Base-by-base conservation (phyloP, 257 asterid species). In the Datura wrightii region DNA sequence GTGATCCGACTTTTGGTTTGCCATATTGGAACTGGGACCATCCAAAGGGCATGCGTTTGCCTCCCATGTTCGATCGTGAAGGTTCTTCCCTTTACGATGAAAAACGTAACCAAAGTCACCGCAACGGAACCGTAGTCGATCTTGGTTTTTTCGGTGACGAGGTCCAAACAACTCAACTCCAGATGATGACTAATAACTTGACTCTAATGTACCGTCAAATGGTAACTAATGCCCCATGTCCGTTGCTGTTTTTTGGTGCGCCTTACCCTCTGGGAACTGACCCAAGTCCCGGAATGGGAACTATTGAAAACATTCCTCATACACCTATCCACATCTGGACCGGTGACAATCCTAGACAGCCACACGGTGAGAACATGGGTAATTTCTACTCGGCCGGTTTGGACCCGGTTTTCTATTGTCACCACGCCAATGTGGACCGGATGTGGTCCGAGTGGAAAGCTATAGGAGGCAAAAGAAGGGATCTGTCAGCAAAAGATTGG, bases 21-120 rank as follows among this genome's bases (percentile, higher is more conserved):
- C 88, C 88, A 54, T 86, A 34, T 13, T 86, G 88, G 88, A 87
- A 87, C 14, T 87, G 89, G 89, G 89, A 84, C 65, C 58, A 65
- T 37, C 58, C 82, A 6, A 59, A 60, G 4, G 90, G 90, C 2
- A 88, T 88, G 90, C 53, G 79, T 2, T 10, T 88, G 10, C 90
- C 89, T 1, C 15, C 82, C 59, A 74, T 88, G 74, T 88, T 83
- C n/a, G 10, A 74, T 74, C 11, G 10, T 48, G 59, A 48, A 50
- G 80, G 42, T 0, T 74, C 80, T 2, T 74, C 80, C 2, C 19
- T 74, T 13, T 88, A 84, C 44, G 60, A 88, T 16, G 3, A 39
- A 5, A 80, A 44, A 2, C 82, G 89, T 24, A 84, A 88, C 82
- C 84, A 55, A 42, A 71, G 8, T 9, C 86, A 84, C 44, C 52